A percentile compares a stretch with the other conserved stretches of the same genome.
Conservation (phyloP, 768 basidiomycete genomes). For the Nidula microcarpa region DNA sequence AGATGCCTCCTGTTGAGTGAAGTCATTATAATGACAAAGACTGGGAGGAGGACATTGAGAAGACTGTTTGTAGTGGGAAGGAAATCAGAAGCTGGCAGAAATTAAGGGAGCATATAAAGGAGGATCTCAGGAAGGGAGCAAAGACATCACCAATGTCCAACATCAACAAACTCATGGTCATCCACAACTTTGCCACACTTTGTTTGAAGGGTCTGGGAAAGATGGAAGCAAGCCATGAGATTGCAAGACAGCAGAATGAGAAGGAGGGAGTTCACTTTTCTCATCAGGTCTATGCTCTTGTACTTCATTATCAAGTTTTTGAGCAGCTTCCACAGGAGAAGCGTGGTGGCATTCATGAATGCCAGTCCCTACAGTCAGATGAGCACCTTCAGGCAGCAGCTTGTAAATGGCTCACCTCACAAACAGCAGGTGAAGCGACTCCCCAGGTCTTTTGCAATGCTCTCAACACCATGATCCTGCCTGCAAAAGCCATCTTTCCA, state of each 20-base stretch:
- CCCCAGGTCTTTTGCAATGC: too few species aligned
- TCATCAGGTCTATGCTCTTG: neutral
- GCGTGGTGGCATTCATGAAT: too few species aligned
- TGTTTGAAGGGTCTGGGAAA: conserved; percentile 13
- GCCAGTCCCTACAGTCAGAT: too few species aligned
- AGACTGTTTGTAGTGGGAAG: neutral
- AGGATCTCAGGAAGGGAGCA: neutral
- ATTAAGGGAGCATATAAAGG: neutral
- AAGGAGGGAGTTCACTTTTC: conserved; percentile 17
- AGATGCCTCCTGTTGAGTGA: neutral
- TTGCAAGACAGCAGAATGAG: conserved; percentile 21
- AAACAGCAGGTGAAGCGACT: too few species aligned
- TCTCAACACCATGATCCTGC: too few species aligned
- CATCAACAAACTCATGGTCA: conserved; percentile 12
- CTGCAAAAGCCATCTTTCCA: too few species aligned
- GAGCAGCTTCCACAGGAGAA: too few species aligned
- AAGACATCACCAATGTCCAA: neutral
- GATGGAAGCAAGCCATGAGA: conserved; percentile 18
- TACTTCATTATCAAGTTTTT: too few species aligned
- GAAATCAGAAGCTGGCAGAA: neutral
- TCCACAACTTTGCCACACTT: conserved; percentile 19
- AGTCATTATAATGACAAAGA: conserved; percentile 5
- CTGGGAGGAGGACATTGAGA: neutral
- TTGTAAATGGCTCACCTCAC: too few species aligned
- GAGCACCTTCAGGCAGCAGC: too few species aligned